phyloP scores from a whole-genome alignment of 306 rosid species.

The Malus fusca region DNA sequence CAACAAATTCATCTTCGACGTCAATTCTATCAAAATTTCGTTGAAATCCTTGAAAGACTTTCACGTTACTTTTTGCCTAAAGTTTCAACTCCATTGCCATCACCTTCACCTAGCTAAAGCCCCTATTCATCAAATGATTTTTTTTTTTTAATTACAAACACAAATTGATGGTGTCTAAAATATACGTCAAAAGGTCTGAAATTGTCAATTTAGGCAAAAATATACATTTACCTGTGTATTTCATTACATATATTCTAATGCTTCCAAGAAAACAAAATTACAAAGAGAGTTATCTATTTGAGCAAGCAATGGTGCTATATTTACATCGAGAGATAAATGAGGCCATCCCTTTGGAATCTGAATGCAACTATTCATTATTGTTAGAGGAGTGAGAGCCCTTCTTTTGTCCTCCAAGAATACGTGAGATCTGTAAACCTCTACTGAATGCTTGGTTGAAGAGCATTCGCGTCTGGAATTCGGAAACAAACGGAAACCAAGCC shows the following conservation, averaged over 20 bases:
- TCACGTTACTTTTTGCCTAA: too few species aligned
- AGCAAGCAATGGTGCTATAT: background rate
- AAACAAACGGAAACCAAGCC: conserved; percentile 98
- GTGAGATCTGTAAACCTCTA: conserved; percentile 89
- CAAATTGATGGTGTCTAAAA: background rate
- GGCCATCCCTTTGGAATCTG: background rate
- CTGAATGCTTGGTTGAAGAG: conserved; percentile 98
- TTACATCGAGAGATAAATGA: background rate
- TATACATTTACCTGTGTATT: background rate
- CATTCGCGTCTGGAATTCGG: conserved; percentile 94
- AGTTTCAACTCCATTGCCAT: too few species aligned
- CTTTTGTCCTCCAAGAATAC: conserved; percentile 81
- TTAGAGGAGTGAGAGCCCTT: conserved; percentile 60
- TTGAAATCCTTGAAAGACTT: too few species aligned
- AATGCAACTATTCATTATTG: conserved; percentile 45
- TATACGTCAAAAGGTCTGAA: background rate
- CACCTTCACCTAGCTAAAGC: too few species aligned
- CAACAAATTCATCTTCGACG: too few species aligned
- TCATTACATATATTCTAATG: background rate
- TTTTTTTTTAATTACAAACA: too few species aligned
- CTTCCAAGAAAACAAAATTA: background rate
- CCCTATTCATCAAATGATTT: too few species aligned
- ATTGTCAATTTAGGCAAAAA: too few species aligned
- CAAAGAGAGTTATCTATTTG: background rate
- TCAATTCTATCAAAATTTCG: too few species aligned